Percentiles rank a stretch among this genome's conserved stretches.
Conservation (phyloP, 2,329 filamentous ascomycete species). For the Pseudonectria foliicola region DNA sequence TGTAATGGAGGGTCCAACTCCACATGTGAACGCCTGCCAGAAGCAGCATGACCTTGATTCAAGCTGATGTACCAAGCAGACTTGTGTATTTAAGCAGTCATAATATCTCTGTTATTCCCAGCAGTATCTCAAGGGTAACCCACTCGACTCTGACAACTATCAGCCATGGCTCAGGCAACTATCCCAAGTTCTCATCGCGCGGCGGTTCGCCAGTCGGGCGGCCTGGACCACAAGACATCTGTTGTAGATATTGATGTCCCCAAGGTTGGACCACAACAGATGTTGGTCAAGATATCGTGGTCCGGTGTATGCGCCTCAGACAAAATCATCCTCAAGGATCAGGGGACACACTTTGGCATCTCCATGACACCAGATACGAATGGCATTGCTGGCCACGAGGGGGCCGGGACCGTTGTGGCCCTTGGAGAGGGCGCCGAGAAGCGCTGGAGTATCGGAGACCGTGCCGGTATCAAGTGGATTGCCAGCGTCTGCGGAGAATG, state of each 20-base stretch:
- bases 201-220: conserved; percentile 16
- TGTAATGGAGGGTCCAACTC: too few species aligned
- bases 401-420: conserved; percentile 76
- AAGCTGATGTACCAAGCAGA: too few species aligned
- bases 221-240: conserved; percentile 6
- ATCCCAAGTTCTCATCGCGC: conserved; percentile 7
- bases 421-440: conserved; percentile 66
- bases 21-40: too few species aligned
- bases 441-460: conserved; percentile 64
- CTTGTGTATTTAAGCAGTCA: too few species aligned
- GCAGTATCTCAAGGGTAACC: too few species aligned
- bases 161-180: too few species aligned
- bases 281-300: conserved; percentile 19
- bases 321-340: conserved; percentile 18
- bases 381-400: conserved; percentile 61
- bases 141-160: too few species aligned
- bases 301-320: conserved; percentile 19
- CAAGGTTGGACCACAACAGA: conserved; percentile 13
- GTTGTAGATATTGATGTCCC: conserved; percentile 14
- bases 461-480: conserved; percentile 83
- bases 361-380: conserved; percentile 10
- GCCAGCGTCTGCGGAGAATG: conserved; percentile 77
- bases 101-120: too few species aligned
- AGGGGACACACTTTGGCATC: conserved; percentile 17
- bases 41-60: too few species aligned